Evolutionary conservation across 768 basidiomycete species (phyloP).

Genomic region (Kwoniella europaea): DNA sequence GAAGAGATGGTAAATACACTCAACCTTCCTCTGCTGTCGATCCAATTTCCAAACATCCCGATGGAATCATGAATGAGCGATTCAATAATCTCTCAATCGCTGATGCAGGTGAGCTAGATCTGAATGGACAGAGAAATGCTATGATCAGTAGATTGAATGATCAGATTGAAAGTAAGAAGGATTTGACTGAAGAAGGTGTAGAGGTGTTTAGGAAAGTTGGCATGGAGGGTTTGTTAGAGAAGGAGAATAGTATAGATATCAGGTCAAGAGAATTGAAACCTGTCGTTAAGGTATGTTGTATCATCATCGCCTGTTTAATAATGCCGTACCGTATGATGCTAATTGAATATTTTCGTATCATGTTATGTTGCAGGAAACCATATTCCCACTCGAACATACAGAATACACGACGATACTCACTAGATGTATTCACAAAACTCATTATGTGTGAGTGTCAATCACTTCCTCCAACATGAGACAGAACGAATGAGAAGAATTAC

Average conservation of each 20-base stretch:
- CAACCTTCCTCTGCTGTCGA: conserved; percentile 3
- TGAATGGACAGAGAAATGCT: conserved; percentile 33
- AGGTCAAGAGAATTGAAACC: conserved; percentile 48
- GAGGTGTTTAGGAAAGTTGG: conserved; percentile 41
- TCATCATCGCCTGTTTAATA: not conserved
- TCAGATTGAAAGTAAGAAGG: conserved; percentile 18
- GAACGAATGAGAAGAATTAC: too few species aligned
- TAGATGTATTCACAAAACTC: conserved; percentile 53
- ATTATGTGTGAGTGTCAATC: conserved; percentile 49
- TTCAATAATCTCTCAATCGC: conserved; percentile 1
- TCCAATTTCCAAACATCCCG: conserved; percentile 3
- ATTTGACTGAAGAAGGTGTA: conserved; percentile 17
- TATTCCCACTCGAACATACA: conserved; percentile 44
- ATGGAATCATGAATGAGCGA: conserved; percentile 5
- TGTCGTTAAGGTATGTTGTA: conserved; percentile 50
- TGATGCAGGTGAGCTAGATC: not conserved
- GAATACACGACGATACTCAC: conserved; percentile 46
- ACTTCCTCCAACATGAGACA: not conserved
- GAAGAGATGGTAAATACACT: not conserved
- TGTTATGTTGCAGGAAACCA: conserved; percentile 43
- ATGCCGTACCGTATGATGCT: not conserved
- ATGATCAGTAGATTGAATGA: conserved; percentile 32
- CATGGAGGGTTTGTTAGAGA: conserved; percentile 33
- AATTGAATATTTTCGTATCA: not conserved
- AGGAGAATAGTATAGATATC: conserved; percentile 46